Base-by-base conservation (phyloP, 495 filamentous ascomycete species). In the Ramalina intermedia region DNA sequence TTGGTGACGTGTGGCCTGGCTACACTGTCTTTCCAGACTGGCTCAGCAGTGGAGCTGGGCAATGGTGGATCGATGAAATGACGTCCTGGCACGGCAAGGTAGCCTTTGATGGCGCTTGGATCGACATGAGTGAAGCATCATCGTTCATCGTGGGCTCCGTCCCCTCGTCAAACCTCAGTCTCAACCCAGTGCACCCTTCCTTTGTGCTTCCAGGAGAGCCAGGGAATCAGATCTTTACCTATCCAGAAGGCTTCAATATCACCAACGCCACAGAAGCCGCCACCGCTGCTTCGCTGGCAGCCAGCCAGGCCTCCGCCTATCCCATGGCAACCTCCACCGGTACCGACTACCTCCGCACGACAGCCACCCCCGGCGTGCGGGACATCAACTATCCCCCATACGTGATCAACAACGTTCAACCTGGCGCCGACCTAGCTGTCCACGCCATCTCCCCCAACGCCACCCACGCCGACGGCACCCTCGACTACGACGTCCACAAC, bases 91-190 rank as follows among this genome's bases (percentile, higher is more conserved):
- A 73, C 44, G 60, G 73, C 29, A 77, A 84, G 37, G 53, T 87
- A 9, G 57, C 64, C 0, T 79, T 68, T 49, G 73, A 76, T 47
- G 78, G 78, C 16, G 69, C 78, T 37, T 81, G 78, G 78, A 75
- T 80, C 48, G 75, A 80, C 46, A 80, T 80, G 76, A 65, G 55
- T 60, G 70, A 87, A 58, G 79, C 79, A 2, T 79, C 83, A 16
- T 87, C 82, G 0, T 90, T 90, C 72, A 91, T 86, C 52, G 74
- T 84, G 12, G 86, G 86, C 6, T 82, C 76, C 57, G 90, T 85
- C 51, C 85, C 86, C 23, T 76, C 71, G 29, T 66, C 67, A 2
- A 85, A 87, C 46, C 61, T 87, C 40, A 75, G 73, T 5, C 58
- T 84, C 48, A 85, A 87, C 54, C 82, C 82, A 0, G 76, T 76